phyloP scores from a whole-genome alignment of 768 basidiomycete genomes.

The Agrocybe pediades region DNA sequence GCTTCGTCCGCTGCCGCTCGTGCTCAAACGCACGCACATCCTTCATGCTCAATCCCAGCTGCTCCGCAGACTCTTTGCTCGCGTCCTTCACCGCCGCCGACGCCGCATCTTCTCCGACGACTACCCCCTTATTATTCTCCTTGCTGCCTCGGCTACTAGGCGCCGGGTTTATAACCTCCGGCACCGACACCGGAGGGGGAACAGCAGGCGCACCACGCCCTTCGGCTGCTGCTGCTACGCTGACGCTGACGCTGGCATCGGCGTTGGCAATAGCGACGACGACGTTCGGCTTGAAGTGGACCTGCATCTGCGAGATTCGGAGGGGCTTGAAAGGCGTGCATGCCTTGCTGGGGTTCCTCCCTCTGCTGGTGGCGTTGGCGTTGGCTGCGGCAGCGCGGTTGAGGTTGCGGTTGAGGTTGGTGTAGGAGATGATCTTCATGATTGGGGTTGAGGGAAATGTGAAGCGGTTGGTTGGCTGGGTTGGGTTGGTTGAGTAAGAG shows the following conservation, averaged over 20 bases:
- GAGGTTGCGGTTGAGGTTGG: background rate
- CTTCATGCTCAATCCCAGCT: constrained; percentile 23
- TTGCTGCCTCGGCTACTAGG: background rate
- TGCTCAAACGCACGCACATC: constrained; percentile 52
- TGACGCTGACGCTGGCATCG: background rate
- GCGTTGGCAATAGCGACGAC: background rate
- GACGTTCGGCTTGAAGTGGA: background rate
- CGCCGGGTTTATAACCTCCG: constrained; percentile 11
- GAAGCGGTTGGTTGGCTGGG: background rate
- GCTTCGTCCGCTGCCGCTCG: constrained; percentile 47
- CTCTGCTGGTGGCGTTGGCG: background rate
- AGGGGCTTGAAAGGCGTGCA: constrained; percentile 4
- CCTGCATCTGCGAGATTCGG: background rate
- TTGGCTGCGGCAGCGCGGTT: background rate
- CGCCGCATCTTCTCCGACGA: background rate
- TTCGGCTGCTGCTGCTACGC: background rate
- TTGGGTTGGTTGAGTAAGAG: background rate
- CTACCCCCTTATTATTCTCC: background rate
- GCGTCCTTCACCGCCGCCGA: background rate
- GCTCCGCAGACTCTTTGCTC: background rate
- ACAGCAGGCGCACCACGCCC: background rate
- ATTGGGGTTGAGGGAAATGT: background rate
- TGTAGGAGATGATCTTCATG: background rate
- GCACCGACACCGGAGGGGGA: background rate
- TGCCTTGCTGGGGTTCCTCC: constrained; percentile 40